Base-by-base conservation (phyloP, 2,329 filamentous ascomycete species). In the Diaporthe eres region DNA sequence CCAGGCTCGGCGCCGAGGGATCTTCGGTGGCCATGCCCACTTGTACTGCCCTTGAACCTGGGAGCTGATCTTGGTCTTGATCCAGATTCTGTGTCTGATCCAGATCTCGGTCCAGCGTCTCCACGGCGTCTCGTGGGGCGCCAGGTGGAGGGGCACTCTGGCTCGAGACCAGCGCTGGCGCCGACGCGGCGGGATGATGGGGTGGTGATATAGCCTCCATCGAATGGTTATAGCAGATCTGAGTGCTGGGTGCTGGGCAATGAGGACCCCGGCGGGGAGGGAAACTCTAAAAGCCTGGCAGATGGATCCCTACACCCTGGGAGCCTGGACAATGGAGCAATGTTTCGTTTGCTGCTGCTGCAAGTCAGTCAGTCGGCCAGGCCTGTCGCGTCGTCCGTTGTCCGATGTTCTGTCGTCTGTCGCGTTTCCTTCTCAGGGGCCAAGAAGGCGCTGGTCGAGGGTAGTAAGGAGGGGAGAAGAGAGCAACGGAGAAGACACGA, bases 1-100 rank as follows among this genome's bases (percentile, higher is more conserved):
- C 79, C 39, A 84, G 75, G 74, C 80, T 80, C 44, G 78, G 74
- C 31, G 77, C 72, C 34, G 76, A 71, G 74, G 51, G 28, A 63
- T 68, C 60, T 7, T 63, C 63, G 47, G 17, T 58, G 53, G 25
- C 57, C 55, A 44, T 53, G 53, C 53, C 61, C 55, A 60, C 65
- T 70, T 70, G 47, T 25, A 22, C 65, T 22, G 9, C n/a, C 22
- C 49, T 70, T 42, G 65, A 39, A 53, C n/a, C 63, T 39, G 31
- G 63, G 47, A 12, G 12, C 13, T 39, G 63, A 51, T 67, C 63
- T 51, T 17, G 47, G 39, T 28, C 31, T 44, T 60, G n/a, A 34
- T 31, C 42, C 47, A 3, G 71, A 17, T 12, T 19, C 7, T 72
- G 70, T 19, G 39, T 4, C 19, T 53, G 55, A 22, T 37, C 44